Evolutionary conservation across 225 moss, liverwort and hornwort genomes (phyloP), one percentile per base, ranked within the genome.

Genomic region (Marchantia polymorpha): DNA sequence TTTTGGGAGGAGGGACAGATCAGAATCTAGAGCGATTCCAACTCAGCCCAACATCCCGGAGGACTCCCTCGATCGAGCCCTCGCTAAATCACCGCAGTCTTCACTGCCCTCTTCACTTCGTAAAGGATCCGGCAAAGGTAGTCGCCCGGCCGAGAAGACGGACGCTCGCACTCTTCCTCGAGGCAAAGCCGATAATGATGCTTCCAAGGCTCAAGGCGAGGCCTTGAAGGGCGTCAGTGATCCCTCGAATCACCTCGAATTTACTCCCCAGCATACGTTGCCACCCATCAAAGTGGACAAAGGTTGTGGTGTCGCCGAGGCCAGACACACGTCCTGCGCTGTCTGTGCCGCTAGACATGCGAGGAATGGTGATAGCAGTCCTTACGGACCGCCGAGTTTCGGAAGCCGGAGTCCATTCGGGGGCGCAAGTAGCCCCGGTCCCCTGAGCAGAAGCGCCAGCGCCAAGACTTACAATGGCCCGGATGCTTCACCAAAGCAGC

Each of bases 301-400:
- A 51, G 82, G 59, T 48, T 81, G 67, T 55, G 55, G 30, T 58
- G 46, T 59, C 3, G 26, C 79, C 10, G 87, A 87, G 64, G 80
- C 82, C 49, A 82, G 82, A 47, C 82, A 72, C 46, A 68, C 81
- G 17, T 76, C 85, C 20, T 87, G 86, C 76, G 58, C 78, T 50
- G 86, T 82, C 74, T 87, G 87, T 69, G 10, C 69, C 30, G 71
- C 76, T 11, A 79, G 83, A 51, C 74, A 22, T 13, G 55, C 46
- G n/a, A 78, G 54, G 39, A 19, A 66, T 50, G 51, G 74, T 39
- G 86, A 81, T 6, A 63, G 78, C 30, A 79, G 63, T 72, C 72
- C 74, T 71, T 15, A 52, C 15, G 16, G 58, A 49, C 30, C 58
- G 52, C 64, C 48, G 52, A 29, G 20, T 26, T 30, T 14, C 58